Percentiles rank a stretch among this genome's conserved stretches.
phyloP scores from a whole-genome alignment of 352 stramenopile species.

The Aphanomyces astaci region DNA sequence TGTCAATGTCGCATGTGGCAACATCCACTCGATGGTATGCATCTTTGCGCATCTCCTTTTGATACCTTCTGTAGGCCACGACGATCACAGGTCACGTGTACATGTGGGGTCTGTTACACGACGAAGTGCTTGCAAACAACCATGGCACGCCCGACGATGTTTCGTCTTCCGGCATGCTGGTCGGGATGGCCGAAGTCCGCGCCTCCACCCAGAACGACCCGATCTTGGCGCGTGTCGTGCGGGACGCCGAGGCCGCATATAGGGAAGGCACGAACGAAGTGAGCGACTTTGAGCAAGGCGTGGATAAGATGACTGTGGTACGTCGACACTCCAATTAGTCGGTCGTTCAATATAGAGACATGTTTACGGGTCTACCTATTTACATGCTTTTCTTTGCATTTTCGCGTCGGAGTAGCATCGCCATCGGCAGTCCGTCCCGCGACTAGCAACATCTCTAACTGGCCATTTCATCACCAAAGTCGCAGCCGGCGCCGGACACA shows the following conservation, averaged over 20 bases:
- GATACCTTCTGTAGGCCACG: background rate
- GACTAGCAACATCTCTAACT: constrained; percentile 34
- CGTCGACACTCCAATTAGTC: no score
- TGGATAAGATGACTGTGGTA: constrained; percentile 17
- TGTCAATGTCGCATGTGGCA: constrained; percentile 59
- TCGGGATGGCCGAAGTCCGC: constrained; percentile 24
- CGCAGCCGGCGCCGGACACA: constrained; percentile 68
- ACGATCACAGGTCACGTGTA: constrained; percentile 36
- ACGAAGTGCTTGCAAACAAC: constrained; percentile 39
- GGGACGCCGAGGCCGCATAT: constrained; percentile 13
- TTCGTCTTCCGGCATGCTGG: constrained; percentile 39
- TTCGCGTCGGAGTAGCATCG: constrained; percentile 26
- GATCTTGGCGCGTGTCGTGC: constrained; percentile 47
- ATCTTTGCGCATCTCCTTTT: background rate
- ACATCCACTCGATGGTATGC: constrained; percentile 60
- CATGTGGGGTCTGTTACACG: constrained; percentile 65
- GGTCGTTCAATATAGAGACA: no score
- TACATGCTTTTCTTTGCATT: no score
- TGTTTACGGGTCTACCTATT: no score
- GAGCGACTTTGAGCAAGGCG: constrained; percentile 46
- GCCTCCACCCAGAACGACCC: constrained; percentile 30
- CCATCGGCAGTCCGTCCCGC: constrained; percentile 41
- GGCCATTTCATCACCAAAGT: constrained; percentile 42
- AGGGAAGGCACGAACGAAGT: constrained; percentile 26
- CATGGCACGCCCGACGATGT: constrained; percentile 44